phyloP scores from a whole-genome alignment of 331 rosid species.

The Telfairia occidentalis region DNA sequence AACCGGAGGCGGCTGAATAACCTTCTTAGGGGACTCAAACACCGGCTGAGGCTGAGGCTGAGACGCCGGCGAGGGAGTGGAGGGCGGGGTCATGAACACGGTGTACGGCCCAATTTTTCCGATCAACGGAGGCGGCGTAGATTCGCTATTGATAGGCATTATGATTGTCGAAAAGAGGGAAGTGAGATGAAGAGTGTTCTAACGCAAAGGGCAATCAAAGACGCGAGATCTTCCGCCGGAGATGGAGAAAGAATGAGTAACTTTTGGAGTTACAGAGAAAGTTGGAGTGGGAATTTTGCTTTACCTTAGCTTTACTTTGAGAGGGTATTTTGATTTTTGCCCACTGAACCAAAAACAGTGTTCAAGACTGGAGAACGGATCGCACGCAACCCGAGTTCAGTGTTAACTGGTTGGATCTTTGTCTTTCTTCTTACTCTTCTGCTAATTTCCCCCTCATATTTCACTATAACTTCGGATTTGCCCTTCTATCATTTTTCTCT shows the following conservation, averaged over 20 bases:
- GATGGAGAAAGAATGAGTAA: neutral
- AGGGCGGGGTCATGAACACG: conserved; percentile 91
- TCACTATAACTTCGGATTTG: neutral
- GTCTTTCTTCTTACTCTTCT: conserved; percentile 10
- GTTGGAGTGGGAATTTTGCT: neutral
- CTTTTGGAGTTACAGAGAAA: conserved; percentile 1
- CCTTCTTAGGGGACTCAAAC: conserved; percentile 55
- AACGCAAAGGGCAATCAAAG: neutral
- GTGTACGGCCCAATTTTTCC: conserved; percentile 98
- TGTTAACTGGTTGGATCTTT: conserved; percentile 22
- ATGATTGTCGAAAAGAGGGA: neutral
- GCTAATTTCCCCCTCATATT: neutral
- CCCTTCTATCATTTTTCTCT: neutral
- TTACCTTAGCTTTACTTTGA: neutral
- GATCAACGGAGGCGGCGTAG: conserved; percentile 77
- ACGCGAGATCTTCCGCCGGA: neutral
- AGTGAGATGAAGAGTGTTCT: neutral
- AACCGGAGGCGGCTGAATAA: conserved; percentile 42
- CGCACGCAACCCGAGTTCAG: conserved; percentile 21
- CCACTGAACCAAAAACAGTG: neutral
- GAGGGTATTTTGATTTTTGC: neutral
- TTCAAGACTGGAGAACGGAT: conserved; percentile 13
- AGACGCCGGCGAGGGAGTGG: conserved; percentile 53
- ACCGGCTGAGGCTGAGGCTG: conserved; percentile 21
- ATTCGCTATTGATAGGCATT: conserved; percentile 62